Evolutionary conservation across 176 grass and related monocot genomes (phyloP).

Genomic region (Aegilops sharonensis): DNA sequence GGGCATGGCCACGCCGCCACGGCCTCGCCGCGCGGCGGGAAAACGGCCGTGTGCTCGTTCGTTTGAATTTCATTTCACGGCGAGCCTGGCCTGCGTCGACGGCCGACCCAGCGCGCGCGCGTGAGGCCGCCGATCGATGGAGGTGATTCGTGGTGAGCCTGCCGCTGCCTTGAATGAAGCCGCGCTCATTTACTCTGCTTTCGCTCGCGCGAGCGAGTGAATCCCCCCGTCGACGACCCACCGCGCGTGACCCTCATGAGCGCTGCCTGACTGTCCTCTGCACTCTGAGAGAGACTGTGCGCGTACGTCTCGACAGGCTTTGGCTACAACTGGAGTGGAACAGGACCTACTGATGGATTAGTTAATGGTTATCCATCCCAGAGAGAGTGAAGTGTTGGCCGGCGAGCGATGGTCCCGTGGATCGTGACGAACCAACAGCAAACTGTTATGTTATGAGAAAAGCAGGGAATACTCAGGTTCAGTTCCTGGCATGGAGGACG

Average conservation of each 20-base stretch:
- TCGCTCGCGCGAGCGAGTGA: neutral
- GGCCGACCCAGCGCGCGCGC: neutral
- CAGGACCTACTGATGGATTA: neutral
- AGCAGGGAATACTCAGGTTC: neutral
- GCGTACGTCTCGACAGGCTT: neutral
- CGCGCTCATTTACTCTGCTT: constrained; percentile 17
- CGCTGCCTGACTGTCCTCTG: neutral
- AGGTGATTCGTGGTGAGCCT: neutral
- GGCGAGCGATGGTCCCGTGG: neutral
- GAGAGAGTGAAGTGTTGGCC: neutral
- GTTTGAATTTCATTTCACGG: constrained; percentile 13
- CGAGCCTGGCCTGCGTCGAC: neutral
- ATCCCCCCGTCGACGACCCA: neutral
- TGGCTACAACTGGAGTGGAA: neutral
- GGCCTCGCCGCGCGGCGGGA: neutral
- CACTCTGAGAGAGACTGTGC: neutral
- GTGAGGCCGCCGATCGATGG: neutral
- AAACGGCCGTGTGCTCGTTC: neutral
- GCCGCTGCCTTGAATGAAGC: constrained; percentile 55
- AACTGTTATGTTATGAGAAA: neutral
- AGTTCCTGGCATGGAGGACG: neutral
- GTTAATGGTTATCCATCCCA: neutral
- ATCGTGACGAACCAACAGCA: too few relatives aligned
- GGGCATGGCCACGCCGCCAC: neutral
- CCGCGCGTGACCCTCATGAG: neutral